These are phyloP conservation scores for Ceriops zippeliana DNA, from an alignment of 345 rosid species.

Conservation along the genomic window DNA sequence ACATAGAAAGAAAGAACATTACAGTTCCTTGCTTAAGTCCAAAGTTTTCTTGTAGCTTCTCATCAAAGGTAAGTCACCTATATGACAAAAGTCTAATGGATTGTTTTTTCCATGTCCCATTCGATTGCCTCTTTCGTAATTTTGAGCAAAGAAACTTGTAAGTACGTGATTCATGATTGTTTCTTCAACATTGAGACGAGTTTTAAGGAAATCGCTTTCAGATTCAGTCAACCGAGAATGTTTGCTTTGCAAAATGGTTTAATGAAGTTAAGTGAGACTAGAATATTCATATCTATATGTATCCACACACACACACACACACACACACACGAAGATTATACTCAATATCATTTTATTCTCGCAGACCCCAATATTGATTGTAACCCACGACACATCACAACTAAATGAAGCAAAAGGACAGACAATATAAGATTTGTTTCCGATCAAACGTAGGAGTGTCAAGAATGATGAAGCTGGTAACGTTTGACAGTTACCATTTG, in stretches of 20 bases:
- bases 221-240: not conserved
- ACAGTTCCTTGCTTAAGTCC: slow-evolving; percentile 19
- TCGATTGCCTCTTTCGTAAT: slow-evolving; percentile 25
- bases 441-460: not conserved
- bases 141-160: slow-evolving; percentile 14
- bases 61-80: slow-evolving; percentile 27
- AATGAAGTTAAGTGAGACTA: slow-evolving; percentile 25
- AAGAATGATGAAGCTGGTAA: not conserved
- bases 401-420: not conserved
- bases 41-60: slow-evolving; percentile 35
- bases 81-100: not conserved
- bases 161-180: slow-evolving; percentile 33
- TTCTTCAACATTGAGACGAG: slow-evolving; percentile 6
- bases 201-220: slow-evolving; percentile 10
- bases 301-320: too few species aligned
- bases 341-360: too few species aligned
- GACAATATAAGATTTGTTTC: not conserved
- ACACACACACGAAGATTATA: too few species aligned
- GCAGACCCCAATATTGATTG: not conserved
- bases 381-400: not conserved
- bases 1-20: not conserved
- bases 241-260: slow-evolving; percentile 3
- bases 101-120: slow-evolving; percentile 17
- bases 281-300: not conserved
- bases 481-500: too few species aligned